Base-by-base conservation (phyloP, 139 green algal genomes). In the Desmodesmus armatus region DNA sequence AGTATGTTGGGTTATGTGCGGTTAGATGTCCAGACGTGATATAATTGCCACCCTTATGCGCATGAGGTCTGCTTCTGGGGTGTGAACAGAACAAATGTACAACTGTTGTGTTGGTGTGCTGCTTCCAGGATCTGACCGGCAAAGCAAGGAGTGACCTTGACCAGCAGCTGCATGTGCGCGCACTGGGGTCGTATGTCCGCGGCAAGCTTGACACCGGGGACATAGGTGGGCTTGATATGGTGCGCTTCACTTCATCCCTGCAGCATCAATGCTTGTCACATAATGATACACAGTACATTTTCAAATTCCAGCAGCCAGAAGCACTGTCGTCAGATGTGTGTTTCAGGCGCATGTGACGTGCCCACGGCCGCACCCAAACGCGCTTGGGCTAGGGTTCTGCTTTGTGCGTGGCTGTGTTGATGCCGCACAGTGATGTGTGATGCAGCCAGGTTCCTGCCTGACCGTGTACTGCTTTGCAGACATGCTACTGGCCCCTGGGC, bases 161-260 rank as follows among this genome's bases (percentile, higher is more conserved):
- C 23, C 84, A 93, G 23, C 76, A 49, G 37, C 79, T 90, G n/a
- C 90, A 92, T 78, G 88, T 72, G 78, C 80, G 73, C 0, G 84
- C 78, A 23, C 87, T 90, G 37, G 93, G 93, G 51, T 92, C 86
- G 78, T 96, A 92, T 84, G 31, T 69, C 3, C 78, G 93, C 1
- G 93, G 93, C 73, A 89, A 87, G 73, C 65, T 79, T 0, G 60
- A 76, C n/a, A 89, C 67, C 55, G 73, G 85, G 13, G 92, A 95
- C 43, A 89, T 94, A 23, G 92, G 95, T 33, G 81, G 69, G 37
- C 76, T 37, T 40, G 71, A 31, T 23, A 78, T 25, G 27, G 43
- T 51, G 27, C 11, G 31, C n/a, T n/a, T 53, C 40, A 29, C 3
- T n/a, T 3, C 3, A 15, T 70, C 6, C n/a, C 15, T 17, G 40